Evolutionary conservation across 176 grass and related monocot species (phyloP), one percentile per base, ranked within the genome.

Genomic region (Rhipidocladum racemiflorum): DNA sequence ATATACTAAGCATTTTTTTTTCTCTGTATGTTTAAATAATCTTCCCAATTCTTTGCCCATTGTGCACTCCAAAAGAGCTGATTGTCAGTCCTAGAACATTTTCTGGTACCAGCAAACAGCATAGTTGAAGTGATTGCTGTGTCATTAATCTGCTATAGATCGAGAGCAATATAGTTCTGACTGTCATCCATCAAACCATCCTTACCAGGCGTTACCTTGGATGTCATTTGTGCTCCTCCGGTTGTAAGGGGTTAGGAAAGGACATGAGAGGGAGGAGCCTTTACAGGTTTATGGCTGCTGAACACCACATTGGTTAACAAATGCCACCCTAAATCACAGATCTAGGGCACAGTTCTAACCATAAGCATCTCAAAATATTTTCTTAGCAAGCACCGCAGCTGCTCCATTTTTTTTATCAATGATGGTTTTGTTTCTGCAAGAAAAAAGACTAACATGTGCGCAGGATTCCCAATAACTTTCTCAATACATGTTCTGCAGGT

Each of bases 401-500:
- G 24, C 15, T 38, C n/a, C 7, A 24, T 5, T 67, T 16, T 50
- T 51, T 17, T 39, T 24, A 20, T 20, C 27, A 25, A 27, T 61
- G 10, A 28, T 28, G 21, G 13, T 70, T 70, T 29, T 70, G 16
- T 85, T 77, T 71, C 48, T 72, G 60, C 43, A 60, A 55, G 45
- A 53, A 49, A 1, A 54, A 39, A 46, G 28, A 16, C 16, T 68
- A 69, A 40, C 49, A 17, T 64, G 2, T 65, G 39, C 0, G 70
- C 74, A 44, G 15, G 9, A 36, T 70, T 56, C 55, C 34, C 24
- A 62, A 9, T 76, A 65, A 64, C 65, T 72, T 59, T 17, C 59
- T 57, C 9, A 34, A 74, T 62, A 61, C 5, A 20, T 75, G 24
- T 40, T 21, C 16, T 74, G 74, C 88, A 94, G 95, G 39, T 94